These are phyloP conservation scores for Chaetomidium leptoderma DNA, from an alignment of 495 filamentous ascomycete species.

Conservation along the genomic window DNA sequence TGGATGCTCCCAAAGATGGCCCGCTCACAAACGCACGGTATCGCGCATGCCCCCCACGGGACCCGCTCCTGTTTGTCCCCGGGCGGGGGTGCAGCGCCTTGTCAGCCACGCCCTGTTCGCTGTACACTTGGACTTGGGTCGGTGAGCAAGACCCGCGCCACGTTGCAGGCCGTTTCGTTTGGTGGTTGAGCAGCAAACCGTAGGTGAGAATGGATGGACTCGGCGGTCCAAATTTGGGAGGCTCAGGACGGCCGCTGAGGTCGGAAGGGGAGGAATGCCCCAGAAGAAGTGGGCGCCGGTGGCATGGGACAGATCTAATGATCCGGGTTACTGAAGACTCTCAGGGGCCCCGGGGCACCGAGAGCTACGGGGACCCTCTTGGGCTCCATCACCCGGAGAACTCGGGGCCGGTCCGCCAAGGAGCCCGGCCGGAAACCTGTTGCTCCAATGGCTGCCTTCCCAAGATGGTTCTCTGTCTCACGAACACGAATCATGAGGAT, in stretches of 20 bases:
- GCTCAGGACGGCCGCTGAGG: background rate
- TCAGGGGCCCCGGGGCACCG: background rate
- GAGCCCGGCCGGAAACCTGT: background rate
- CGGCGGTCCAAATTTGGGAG: background rate
- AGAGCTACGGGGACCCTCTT: background rate
- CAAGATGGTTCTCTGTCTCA: background rate
- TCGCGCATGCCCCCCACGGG: background rate
- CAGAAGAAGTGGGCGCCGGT: too few species aligned
- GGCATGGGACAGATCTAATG: background rate
- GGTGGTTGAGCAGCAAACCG: slow-evolving; percentile 10
- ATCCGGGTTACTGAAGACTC: background rate
- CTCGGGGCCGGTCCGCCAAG: slow-evolving; percentile 12
- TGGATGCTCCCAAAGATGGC: background rate
- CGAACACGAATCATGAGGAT: slow-evolving; percentile 1
- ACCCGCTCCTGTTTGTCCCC: background rate
- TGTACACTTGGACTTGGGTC: slow-evolving; percentile 5
- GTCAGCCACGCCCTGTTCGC: slow-evolving; percentile 9
- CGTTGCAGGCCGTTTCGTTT: slow-evolving; percentile 1
- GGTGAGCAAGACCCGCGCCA: slow-evolving; percentile 6
- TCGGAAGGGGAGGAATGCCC: background rate
- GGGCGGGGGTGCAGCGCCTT: background rate
- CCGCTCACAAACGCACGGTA: background rate
- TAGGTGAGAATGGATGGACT: background rate
- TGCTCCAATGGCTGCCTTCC: background rate
- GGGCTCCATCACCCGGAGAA: background rate